Conservation (phyloP, 805 yeast genomes). For the Nakazawaea sp. region DNA sequence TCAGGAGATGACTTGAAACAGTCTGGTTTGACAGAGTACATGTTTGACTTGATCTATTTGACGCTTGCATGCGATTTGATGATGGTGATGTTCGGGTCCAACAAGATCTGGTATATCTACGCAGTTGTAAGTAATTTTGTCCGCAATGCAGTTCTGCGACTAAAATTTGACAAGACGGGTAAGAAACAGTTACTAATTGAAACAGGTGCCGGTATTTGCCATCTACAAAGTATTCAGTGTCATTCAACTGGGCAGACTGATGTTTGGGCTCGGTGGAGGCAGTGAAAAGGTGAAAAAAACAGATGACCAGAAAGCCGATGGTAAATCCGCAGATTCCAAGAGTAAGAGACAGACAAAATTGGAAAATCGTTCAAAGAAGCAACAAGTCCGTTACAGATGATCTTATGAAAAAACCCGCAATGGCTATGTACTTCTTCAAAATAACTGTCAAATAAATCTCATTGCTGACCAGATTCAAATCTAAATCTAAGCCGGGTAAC, state of each 20-base stretch:
- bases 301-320: conserved; percentile 7
- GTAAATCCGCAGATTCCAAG: conserved; percentile 14
- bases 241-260: conserved; percentile 20
- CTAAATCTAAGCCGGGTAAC: too few species aligned
- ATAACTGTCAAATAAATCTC: too few species aligned
- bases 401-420: too few species aligned
- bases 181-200: neutral
- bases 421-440: too few species aligned
- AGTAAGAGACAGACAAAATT: conserved; percentile 32
- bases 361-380: conserved; percentile 25
- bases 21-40: conserved; percentile 62
- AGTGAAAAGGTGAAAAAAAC: conserved; percentile 10
- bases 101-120: conserved; percentile 53
- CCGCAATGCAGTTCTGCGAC: too few species aligned
- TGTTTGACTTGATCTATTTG: conserved; percentile 63
- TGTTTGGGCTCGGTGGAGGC: conserved; percentile 10
- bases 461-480: too few species aligned
- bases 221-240: conserved; percentile 37
- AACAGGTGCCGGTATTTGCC: conserved; percentile 43
- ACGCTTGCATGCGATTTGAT: conserved; percentile 53
- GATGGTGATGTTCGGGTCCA: conserved; percentile 46
- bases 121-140: conserved; percentile 23
- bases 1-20: conserved; percentile 60
- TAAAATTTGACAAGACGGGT: too few species aligned
- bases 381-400: conserved; percentile 12